Conservation (phyloP, 805 yeast genomes). For the Tetrapisispora iriomotensis region DNA sequence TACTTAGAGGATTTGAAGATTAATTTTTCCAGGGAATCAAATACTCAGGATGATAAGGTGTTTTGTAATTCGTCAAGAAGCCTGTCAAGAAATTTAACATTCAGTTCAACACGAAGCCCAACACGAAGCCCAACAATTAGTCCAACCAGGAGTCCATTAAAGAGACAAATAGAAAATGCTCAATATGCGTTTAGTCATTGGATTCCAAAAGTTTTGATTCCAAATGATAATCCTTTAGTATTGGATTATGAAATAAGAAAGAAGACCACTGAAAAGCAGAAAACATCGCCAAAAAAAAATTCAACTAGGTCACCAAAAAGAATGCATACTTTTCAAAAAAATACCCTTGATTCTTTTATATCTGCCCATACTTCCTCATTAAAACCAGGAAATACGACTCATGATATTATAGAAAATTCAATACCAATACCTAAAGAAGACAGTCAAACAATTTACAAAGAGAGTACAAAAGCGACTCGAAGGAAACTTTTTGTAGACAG, state of each 20-base stretch:
- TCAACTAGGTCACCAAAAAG: slow-evolving; percentile 6
- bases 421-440: not conserved
- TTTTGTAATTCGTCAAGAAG: no score
- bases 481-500: not conserved
- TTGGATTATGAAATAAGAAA: slow-evolving; percentile 6
- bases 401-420: no score
- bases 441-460: not conserved
- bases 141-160: slow-evolving; percentile 11
- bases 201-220: slow-evolving; percentile 17
- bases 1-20: slow-evolving; percentile 7
- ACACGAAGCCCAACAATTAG: not conserved
- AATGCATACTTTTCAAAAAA: slow-evolving; percentile 12
- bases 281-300: slow-evolving; percentile 1
- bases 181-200: slow-evolving; percentile 13
- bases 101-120: no score
- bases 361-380: slow-evolving; percentile 16
- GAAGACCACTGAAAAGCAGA: not conserved
- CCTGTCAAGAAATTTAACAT: no score
- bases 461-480: not conserved
- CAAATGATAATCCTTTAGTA: slow-evolving; percentile 11
- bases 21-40: not conserved
- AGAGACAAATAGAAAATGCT: slow-evolving; percentile 10
- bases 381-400: slow-evolving; percentile 1
- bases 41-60: no score
- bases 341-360: slow-evolving; percentile 19